phyloP scores from a whole-genome alignment of 129 eudicot species.

The Centrapalus pauciflorus region DNA sequence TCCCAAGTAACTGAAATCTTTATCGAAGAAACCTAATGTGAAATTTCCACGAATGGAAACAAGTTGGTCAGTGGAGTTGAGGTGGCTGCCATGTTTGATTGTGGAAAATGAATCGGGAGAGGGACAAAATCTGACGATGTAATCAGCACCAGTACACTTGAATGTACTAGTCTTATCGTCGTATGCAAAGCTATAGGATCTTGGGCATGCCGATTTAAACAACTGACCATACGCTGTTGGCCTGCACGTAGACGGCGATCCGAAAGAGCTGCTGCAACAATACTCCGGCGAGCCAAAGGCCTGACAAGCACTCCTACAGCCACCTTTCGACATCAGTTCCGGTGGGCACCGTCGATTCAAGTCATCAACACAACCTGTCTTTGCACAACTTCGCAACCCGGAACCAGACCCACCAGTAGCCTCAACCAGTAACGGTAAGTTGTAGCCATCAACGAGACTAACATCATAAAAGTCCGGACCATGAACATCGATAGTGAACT shows the following conservation, averaged over 20 bases:
- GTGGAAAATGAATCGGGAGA: constrained; percentile 1
- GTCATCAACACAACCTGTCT: constrained; percentile 32
- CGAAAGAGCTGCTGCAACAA: constrained; percentile 20
- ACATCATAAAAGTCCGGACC: constrained; percentile 4
- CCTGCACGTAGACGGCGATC: constrained; percentile 8
- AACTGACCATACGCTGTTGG: constrained; percentile 24
- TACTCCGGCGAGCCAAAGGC: constrained; percentile 25
- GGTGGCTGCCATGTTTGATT: constrained; percentile 19
- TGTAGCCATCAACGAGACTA: constrained; percentile 33
- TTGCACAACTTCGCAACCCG: not conserved
- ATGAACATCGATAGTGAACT: not conserved
- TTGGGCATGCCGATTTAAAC: constrained; percentile 37
- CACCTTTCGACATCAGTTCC: constrained; percentile 23
- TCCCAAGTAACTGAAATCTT: constrained; percentile 17
- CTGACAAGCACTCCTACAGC: constrained; percentile 38
- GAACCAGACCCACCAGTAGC: constrained; percentile 27
- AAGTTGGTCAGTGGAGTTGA: constrained; percentile 13
- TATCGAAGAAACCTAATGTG: constrained; percentile 28
- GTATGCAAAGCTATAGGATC: constrained; percentile 6
- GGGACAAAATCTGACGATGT: constrained; percentile 39
- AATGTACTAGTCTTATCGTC: constrained; percentile 3
- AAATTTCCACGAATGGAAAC: constrained; percentile 20
- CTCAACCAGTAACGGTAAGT: constrained; percentile 31
- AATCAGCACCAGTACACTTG: constrained; percentile 22
- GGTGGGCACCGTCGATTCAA: constrained; percentile 28